phyloP scores from a whole-genome alignment of 2,329 filamentous ascomycete species.

The Thielaviopsis punctulata region DNA sequence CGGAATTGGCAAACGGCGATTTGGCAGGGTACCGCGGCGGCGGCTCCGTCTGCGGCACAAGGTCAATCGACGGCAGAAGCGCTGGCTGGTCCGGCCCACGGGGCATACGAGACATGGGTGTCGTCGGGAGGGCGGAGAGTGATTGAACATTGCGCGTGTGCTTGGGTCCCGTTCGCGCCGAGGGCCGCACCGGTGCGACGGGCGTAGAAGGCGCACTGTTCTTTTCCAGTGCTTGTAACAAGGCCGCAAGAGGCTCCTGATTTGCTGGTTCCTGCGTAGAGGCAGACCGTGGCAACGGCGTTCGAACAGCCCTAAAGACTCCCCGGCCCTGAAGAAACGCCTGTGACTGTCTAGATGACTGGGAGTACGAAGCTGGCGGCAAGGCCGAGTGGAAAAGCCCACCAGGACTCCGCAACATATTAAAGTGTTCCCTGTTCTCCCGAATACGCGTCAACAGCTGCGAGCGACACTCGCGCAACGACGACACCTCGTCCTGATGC shows the following conservation, averaged over 20 bases:
- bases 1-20: slow-evolving; percentile 22
- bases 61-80: slow-evolving; percentile 44
- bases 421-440: slow-evolving; percentile 78
- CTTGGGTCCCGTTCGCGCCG: slow-evolving; percentile 22
- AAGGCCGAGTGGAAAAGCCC: slow-evolving; percentile 46
- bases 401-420: slow-evolving; percentile 58
- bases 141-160: slow-evolving; percentile 67
- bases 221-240: slow-evolving; percentile 59
- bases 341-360: background rate
- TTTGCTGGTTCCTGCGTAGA: slow-evolving; percentile 17
- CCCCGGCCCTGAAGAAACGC: slow-evolving; percentile 19
- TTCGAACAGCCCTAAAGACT: slow-evolving; percentile 23
- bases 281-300: slow-evolving; percentile 20
- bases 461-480: slow-evolving; percentile 57
- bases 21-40: slow-evolving; percentile 25
- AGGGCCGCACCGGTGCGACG: slow-evolving; percentile 23
- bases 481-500: slow-evolving; percentile 55
- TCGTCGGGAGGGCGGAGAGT: slow-evolving; percentile 57
- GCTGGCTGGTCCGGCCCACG: slow-evolving; percentile 30
- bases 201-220: slow-evolving; percentile 61
- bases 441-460: slow-evolving; percentile 69
- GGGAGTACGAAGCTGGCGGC: slow-evolving; percentile 29
- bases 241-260: slow-evolving; percentile 54
- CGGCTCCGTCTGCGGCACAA: slow-evolving; percentile 44
- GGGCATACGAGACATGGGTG: slow-evolving; percentile 45